Percentiles rank a stretch among this genome's conserved stretches.
Conservation (phyloP, 192 early-diverging fungal species). For the Irineochytrium annulatum region DNA sequence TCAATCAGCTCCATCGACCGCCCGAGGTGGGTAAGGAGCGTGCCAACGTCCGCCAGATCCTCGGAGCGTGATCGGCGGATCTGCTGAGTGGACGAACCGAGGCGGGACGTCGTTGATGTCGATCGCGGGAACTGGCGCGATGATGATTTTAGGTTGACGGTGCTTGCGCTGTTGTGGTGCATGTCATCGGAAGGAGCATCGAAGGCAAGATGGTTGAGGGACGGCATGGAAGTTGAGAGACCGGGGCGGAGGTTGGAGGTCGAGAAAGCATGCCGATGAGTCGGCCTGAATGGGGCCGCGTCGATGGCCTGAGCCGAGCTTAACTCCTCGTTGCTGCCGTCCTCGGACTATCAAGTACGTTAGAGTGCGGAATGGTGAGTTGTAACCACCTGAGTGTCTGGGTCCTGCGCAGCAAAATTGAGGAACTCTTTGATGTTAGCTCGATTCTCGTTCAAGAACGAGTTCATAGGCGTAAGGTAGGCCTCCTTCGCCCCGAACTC, state of each 20-base stretch:
- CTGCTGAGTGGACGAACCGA: neutral
- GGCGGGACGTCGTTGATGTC: neutral
- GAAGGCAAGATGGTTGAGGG: conserved; percentile 1
- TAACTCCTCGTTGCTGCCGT: too few species aligned
- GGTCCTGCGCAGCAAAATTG: neutral
- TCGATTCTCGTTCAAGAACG: conserved; percentile 43
- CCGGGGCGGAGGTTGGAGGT: conserved; percentile 14
- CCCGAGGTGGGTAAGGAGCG: conserved; percentile 24
- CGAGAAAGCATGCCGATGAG: too few species aligned
- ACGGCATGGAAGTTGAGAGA: conserved; percentile 30
- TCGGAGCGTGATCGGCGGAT: neutral
- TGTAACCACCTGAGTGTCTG: too few species aligned
- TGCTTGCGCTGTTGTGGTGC: neutral
- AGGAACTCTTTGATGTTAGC: conserved; percentile 39
- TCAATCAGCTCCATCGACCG: conserved; percentile 31
- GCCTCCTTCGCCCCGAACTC: conserved; percentile 59
- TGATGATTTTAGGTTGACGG: too few species aligned
- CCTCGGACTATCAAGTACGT: too few species aligned
- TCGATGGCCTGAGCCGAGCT: neutral
- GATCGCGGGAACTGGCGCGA: neutral
- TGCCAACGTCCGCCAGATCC: conserved; percentile 1
- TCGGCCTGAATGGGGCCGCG: too few species aligned
- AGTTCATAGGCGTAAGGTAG: conserved; percentile 49
- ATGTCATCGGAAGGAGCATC: neutral
- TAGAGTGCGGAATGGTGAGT: too few species aligned